phyloP scores from a whole-genome alignment of 2,329 filamentous ascomycete genomes.

The Nectriaceae sp. region DNA sequence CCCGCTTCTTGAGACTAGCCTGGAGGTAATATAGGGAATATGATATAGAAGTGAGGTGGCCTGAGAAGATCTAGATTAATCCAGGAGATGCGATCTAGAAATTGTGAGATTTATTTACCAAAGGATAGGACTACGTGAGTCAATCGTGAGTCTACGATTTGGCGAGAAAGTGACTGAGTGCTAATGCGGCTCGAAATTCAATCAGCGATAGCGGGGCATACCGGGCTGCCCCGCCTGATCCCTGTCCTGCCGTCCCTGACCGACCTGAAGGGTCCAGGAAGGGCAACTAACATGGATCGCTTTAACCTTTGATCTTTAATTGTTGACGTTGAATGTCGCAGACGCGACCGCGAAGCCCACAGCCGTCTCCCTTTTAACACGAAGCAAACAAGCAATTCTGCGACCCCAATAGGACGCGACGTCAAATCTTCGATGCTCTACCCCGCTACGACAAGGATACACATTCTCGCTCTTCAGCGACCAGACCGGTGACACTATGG shows the following conservation, averaged over 20 bases:
- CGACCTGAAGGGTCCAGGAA: slow-evolving; percentile 20
- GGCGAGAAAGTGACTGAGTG: slow-evolving; percentile 17
- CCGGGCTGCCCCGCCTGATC: slow-evolving; percentile 29
- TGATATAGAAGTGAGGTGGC: background rate
- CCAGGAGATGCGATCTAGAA: background rate
- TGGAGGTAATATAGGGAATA: slow-evolving; percentile 8
- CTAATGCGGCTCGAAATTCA: slow-evolving; percentile 16
- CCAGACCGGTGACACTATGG: too few species aligned
- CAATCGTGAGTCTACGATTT: slow-evolving; percentile 10
- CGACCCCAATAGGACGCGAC: too few species aligned
- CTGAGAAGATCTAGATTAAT: background rate
- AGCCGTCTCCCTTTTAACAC: too few species aligned
- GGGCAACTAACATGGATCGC: slow-evolving; percentile 6
- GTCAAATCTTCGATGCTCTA: too few species aligned
- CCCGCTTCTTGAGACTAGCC: slow-evolving; percentile 8
- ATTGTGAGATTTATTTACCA: background rate
- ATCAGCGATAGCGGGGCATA: slow-evolving; percentile 29
- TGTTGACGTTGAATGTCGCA: too few species aligned
- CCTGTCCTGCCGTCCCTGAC: slow-evolving; percentile 31
- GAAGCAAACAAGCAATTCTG: too few species aligned
- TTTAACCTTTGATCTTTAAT: slow-evolving; percentile 1
- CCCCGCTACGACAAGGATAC: too few species aligned
- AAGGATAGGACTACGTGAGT: slow-evolving; percentile 10
- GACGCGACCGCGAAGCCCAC: too few species aligned
- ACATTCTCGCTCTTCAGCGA: too few species aligned